Percentiles rank a stretch among this genome's conserved stretches.
Conservation (phyloP, 345 rosid species). For the Hibiscus mutabilis region DNA sequence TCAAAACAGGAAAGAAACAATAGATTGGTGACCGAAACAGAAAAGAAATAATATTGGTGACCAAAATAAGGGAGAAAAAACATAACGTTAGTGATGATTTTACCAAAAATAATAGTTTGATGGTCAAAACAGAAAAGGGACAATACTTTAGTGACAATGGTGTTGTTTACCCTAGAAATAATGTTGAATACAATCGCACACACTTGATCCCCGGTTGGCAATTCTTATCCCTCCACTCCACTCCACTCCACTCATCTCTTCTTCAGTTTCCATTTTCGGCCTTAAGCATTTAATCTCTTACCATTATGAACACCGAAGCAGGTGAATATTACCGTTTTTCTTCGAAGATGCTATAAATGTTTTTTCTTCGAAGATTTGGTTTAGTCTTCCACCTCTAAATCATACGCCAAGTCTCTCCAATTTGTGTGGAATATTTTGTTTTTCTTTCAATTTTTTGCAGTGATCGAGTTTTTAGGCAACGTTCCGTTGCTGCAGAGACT, state of each 20-base stretch:
- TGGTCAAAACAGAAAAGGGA: no score
- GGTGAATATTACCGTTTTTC: constrained; percentile 14
- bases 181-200: no score
- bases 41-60: no score
- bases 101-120: no score
- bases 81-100: no score
- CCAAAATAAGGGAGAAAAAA: no score
- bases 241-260: background rate
- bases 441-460: constrained; percentile 31
- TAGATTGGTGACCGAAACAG: no score
- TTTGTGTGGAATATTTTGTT: background rate
- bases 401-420: background rate
- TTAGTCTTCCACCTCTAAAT: background rate
- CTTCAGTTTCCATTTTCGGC: background rate
- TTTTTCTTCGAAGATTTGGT: no score
- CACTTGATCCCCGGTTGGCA: background rate
- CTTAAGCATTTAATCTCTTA: background rate
- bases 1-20: no score
- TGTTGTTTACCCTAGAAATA: no score
- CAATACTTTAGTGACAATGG: no score
- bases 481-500: constrained; percentile 71
- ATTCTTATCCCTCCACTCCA: background rate
- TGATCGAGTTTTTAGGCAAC: constrained; percentile 59
- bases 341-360: no score
- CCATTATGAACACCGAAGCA: constrained; percentile 37